Base-by-base conservation (phyloP, 164 flowering plant species). In the Berberis thunbergii region DNA sequence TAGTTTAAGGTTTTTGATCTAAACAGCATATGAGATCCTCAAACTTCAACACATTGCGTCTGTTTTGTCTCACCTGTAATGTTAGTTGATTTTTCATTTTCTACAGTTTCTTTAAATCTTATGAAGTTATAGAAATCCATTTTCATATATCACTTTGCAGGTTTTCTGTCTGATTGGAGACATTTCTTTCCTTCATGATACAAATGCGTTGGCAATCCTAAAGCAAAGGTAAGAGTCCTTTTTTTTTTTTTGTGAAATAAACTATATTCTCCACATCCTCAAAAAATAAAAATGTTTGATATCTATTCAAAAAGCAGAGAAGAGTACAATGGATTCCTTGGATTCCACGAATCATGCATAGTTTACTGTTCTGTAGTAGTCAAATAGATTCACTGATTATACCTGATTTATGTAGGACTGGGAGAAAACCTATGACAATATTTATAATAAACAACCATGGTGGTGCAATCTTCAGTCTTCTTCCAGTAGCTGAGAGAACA, bases 391-490 rank as follows among this genome's bases (percentile, higher is more conserved):
- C 63, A 40, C 50, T 62, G 54, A 26, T 26, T 0, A 26, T 26
- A 26, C 26, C 26, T 26, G 26, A 26, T 45, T 62, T 64, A n/a
- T 60, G 62, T 57, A 95, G 99, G 86, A 74, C 70, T 12, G 1
- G 57, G 68, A 79, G 97, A 75, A 91, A 86, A 73, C 99, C 97
- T 26, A 80, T 91, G 81, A 83, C 85, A 3, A 76, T 95, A 52
- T 42, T 95, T 57, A 94, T 91, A 38, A 74, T 83, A 56, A 95
- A 95, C 78, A 95, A 95, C 74, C 93, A 75, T 65, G 97, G 99
- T 64, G 99, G 99, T 49, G 99, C 90, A 75, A 95, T 91, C 72
- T 95, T 95, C 77, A 89, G 97, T 68, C 82, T 89, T 64, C 97
- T 94, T 72, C 99, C 99, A 41, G 72, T 87, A 69, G 96, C 96